These are phyloP conservation scores for Priceomyces medius DNA, from an alignment of 805 yeast species.

Conservation along the genomic window DNA sequence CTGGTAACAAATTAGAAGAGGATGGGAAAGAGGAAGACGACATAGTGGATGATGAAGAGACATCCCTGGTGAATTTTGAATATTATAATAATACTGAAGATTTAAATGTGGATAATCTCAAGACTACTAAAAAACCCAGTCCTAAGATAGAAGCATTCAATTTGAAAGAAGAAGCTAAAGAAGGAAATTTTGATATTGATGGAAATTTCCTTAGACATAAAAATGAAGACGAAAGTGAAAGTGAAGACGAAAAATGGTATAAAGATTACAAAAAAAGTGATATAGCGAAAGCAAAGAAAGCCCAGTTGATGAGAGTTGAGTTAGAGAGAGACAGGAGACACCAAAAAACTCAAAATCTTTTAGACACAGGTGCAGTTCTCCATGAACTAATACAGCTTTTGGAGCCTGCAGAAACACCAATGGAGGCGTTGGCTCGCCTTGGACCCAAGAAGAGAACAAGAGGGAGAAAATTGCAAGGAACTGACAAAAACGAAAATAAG, in stretches of 20 bases:
- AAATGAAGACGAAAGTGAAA: slow-evolving; percentile 27
- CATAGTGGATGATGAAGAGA: slow-evolving; percentile 11
- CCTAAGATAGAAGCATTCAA: slow-evolving; percentile 64
- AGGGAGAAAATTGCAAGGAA: slow-evolving; percentile 9
- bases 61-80: slow-evolving; percentile 9
- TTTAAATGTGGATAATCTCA: slow-evolving; percentile 7
- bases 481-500: slow-evolving; percentile 21
- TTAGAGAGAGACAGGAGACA: slow-evolving; percentile 12
- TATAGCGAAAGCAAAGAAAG: slow-evolving; percentile 38
- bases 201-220: slow-evolving; percentile 55
- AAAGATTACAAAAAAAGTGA: slow-evolving; percentile 15
- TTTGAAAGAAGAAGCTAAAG: slow-evolving; percentile 53
- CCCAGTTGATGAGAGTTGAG: slow-evolving; percentile 42
- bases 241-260: slow-evolving; percentile 23
- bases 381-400: slow-evolving; percentile 39
- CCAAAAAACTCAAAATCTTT: slow-evolving; percentile 12
- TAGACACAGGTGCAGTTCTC: slow-evolving; percentile 16
- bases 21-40: slow-evolving; percentile 14
- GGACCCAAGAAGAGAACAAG: slow-evolving; percentile 22
- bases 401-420: slow-evolving; percentile 59
- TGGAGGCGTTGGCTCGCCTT: slow-evolving; percentile 52
- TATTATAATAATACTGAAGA: slow-evolving; percentile 32
- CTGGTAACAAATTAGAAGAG: slow-evolving; percentile 11
- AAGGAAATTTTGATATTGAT: slow-evolving; percentile 59
- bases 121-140: slow-evolving; percentile 15